Base-by-base conservation (phyloP, 176 grass and related monocot species). In the Elaeis guineensis region DNA sequence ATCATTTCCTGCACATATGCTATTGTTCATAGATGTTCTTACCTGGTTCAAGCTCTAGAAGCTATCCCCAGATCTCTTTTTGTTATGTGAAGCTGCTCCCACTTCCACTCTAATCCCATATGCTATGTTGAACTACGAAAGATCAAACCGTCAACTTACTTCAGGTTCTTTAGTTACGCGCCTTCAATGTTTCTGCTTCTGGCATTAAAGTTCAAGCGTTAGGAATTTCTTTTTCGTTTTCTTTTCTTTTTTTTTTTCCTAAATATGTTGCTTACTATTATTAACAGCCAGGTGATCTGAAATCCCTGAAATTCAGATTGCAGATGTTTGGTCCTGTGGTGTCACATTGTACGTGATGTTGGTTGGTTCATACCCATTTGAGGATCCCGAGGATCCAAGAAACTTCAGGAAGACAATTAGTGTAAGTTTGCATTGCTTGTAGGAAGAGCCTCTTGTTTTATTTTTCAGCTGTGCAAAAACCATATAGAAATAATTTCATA, bases 271-370 rank as follows among this genome's bases (percentile, higher is more conserved):
- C 50, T 66, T 63, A 3, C 5, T 28, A 57, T 69, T 9, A 64
- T 76, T 68, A 16, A 35, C 64, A 62, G 69, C 32, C 59, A 66
- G 71, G 25, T 19, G 15, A 48, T 59, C 55, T 30, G 30, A 4
- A 67, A 71, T 24, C 16, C 30, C 12, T 67, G 9, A 39, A 20
- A 17, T 71, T 17, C 54, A 96, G 91, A 82, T 90, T 71, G 83
- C 91, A 66, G 86, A 96, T 28, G 86, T 96, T 74, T 96, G 91
- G 86, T 96, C 91, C 6, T 87, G 83, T 32, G 86, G 86, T 15
- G 86, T 96, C 21, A 96, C 91, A 70, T 59, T 96, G 57, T 96
- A 96, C 6, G 91, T 96, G 52, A 96, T 96, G 91, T 79, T 96
- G 35, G 69, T 87, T 17, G 86, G 91, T 29, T 96, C 91, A 1